Conservation (phyloP, 169 alveolate genomes). For the Cryptosporidium sp. region DNA sequence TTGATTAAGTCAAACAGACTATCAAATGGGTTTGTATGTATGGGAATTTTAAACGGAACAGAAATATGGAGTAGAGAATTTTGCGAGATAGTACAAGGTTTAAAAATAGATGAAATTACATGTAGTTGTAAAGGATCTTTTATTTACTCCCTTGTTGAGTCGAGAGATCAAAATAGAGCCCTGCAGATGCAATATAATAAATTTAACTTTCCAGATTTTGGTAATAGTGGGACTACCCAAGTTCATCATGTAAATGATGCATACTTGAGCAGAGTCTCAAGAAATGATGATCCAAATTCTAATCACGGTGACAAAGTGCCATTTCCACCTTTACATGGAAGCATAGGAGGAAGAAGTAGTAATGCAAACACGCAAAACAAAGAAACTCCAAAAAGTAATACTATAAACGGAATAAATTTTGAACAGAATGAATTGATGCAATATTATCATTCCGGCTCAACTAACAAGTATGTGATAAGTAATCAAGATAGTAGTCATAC, state of each 20-base stretch:
- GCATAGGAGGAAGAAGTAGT: conserved; percentile 11
- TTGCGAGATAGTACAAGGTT: conserved; percentile 5
- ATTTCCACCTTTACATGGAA: conserved; percentile 50
- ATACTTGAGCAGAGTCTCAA: conserved; percentile 27
- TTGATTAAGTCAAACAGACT: conserved; percentile 15
- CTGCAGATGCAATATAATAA: conserved; percentile 1
- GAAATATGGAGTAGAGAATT: conserved; percentile 66
- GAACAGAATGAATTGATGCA: conserved; percentile 9
- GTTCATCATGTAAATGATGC: conserved; percentile 10
- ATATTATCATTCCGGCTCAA: conserved; percentile 3
- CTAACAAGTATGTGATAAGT: neutral
- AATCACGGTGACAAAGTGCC: conserved; percentile 47
- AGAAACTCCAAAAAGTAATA: neutral
- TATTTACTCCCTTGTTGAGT: conserved; percentile 23
- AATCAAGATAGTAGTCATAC: neutral
- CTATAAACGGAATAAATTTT: neutral
- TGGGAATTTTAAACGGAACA: conserved; percentile 58
- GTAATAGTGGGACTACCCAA: neutral
- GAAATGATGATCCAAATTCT: conserved; percentile 10
- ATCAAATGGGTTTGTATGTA: conserved; percentile 33
- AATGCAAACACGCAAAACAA: neutral
- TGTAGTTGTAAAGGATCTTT: conserved; percentile 56
- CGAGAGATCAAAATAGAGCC: conserved; percentile 3
- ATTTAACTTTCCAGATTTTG: conserved; percentile 29
- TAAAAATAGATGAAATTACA: neutral